A percentile compares a stretch with the other conserved stretches of the same genome.
These are phyloP conservation scores for Ganoderma boninense DNA, from an alignment of 1,284 basidiomycete genomes.

Conservation along the genomic window DNA sequence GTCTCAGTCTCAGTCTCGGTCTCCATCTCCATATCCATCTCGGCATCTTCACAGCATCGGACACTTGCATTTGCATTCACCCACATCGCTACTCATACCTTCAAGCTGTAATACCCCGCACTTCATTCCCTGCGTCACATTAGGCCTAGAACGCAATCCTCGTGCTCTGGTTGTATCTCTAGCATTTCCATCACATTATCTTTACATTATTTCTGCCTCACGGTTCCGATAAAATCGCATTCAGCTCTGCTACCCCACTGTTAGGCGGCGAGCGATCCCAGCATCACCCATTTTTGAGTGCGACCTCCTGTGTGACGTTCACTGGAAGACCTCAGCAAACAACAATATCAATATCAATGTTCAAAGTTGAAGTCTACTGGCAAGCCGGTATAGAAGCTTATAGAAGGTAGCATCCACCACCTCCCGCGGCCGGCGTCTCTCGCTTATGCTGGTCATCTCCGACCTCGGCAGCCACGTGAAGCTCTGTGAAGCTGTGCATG, in stretches of 20 bases:
- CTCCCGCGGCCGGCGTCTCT: neutral
- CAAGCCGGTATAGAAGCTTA: too few relatives aligned
- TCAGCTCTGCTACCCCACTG: neutral
- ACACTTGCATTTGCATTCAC: too few relatives aligned
- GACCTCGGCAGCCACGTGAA: neutral
- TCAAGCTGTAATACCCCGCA: neutral
- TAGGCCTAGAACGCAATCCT: neutral
- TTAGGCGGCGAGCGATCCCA: neutral
- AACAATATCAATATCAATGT: too few relatives aligned
- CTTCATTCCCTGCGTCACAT: neutral
- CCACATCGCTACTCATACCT: neutral
- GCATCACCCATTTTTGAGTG: neutral
- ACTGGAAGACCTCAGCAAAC: neutral
- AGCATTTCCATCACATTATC: neutral
- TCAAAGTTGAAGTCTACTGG: too few relatives aligned
- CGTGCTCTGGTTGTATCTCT: neutral
- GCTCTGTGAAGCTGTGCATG: neutral
- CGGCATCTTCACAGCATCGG: neutral
- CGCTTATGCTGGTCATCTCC: neutral
- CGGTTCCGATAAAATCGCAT: neutral
- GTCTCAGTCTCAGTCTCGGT: neutral
- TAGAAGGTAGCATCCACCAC: too few relatives aligned
- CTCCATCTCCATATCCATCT: too few relatives aligned
- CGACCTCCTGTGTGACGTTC: neutral
- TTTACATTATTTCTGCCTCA: neutral